Conservation (phyloP, 805 yeast genomes). For the Candida sonorensis region DNA sequence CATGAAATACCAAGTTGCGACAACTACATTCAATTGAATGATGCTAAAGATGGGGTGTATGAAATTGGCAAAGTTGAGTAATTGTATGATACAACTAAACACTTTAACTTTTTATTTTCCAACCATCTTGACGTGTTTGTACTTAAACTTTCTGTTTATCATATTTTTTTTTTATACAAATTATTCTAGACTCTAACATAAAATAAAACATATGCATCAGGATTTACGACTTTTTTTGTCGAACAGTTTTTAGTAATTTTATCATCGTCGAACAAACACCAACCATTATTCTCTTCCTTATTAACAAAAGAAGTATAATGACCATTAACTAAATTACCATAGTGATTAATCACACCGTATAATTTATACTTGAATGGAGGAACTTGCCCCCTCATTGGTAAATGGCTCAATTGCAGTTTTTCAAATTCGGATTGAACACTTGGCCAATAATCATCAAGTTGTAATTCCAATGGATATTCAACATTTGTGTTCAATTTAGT, state of each 20-base stretch:
- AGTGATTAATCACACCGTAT: conserved; percentile 79
- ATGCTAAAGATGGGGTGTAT: conserved; percentile 25
- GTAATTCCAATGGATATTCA: conserved; percentile 51
- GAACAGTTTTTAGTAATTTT: conserved; percentile 49
- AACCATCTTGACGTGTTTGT: no score
- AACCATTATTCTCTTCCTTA: conserved; percentile 48
- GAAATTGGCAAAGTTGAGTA: conserved; percentile 20
- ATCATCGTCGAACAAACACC: conserved; percentile 84
- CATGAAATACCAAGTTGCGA: conserved; percentile 76
- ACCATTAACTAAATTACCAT: conserved; percentile 76
- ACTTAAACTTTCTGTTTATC: no score
- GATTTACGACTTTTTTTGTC: conserved; percentile 49
- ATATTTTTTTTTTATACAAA: no score
- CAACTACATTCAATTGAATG: conserved; percentile 33
- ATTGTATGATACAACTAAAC: no score
- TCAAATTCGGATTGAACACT: conserved; percentile 35
- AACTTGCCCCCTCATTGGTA: conserved; percentile 62
- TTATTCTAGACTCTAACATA: conserved; percentile 41
- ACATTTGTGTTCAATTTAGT: conserved; percentile 61
- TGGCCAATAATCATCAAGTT: conserved; percentile 72
- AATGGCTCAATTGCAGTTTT: conserved; percentile 35
- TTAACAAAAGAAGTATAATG: conserved; percentile 81
- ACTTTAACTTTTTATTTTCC: no score
- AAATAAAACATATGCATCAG: conserved; percentile 79
- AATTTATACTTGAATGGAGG: conserved; percentile 77